Evolutionary conservation across 805 yeast species (phyloP).

Genomic region (Saccharomycopsis fibuligera): DNA sequence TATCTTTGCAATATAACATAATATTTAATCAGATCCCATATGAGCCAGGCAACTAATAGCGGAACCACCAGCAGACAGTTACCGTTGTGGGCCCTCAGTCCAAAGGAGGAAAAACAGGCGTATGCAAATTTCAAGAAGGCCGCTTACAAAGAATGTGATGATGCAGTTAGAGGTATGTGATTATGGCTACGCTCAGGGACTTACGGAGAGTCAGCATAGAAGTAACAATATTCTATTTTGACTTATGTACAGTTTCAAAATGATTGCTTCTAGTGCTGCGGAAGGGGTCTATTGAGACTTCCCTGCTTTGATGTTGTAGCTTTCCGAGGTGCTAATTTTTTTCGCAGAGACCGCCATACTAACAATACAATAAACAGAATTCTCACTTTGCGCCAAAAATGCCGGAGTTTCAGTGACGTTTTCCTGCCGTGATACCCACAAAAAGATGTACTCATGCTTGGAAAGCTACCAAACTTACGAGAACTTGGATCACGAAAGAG

Average conservation of each 20-base stretch:
- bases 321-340: conserved; percentile 59
- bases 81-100: conserved; percentile 73
- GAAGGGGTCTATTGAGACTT: too few relatives aligned
- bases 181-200: too few relatives aligned
- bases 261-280: too few relatives aligned
- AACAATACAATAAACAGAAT: conserved; percentile 29
- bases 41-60: too few relatives aligned
- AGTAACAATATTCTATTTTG: too few relatives aligned
- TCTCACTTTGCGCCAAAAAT: conserved; percentile 58
- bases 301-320: conserved; percentile 44
- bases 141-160: conserved; percentile 64
- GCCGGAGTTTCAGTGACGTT: conserved; percentile 62
- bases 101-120: conserved; percentile 68
- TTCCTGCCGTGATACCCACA: conserved; percentile 53
- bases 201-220: too few relatives aligned
- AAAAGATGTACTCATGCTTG: conserved; percentile 59
- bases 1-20: too few relatives aligned
- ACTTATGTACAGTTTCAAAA: too few relatives aligned
- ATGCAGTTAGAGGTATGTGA: conserved; percentile 58
- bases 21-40: too few relatives aligned
- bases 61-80: conserved; percentile 25
- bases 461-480: conserved; percentile 51
- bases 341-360: conserved; percentile 58
- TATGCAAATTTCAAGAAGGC: conserved; percentile 62
- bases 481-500: conserved; percentile 65